These are phyloP conservation scores for Barbatosphaeria neglecta DNA, from an alignment of 495 filamentous ascomycete species.

Conservation along the genomic window DNA sequence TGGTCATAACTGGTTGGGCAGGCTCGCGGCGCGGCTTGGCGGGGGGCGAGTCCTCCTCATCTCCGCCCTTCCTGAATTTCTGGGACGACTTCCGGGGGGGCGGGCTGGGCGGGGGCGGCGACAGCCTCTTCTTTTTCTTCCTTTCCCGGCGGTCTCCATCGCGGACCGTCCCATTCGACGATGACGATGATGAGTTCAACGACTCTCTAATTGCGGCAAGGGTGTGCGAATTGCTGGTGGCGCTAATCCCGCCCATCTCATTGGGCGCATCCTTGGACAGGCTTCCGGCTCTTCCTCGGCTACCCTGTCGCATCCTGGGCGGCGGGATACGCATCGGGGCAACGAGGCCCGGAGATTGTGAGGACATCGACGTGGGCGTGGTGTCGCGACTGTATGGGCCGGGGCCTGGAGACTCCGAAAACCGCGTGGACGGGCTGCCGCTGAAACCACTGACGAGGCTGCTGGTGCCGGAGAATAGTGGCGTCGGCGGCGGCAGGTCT, in stretches of 20 bases:
- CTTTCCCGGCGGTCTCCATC: conserved; percentile 32
- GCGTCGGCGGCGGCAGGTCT: conserved; percentile 55
- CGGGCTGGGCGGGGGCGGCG: conserved; percentile 46
- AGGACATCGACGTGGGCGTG: conserved; percentile 91
- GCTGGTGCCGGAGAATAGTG: conserved; percentile 43
- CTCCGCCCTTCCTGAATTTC: conserved; percentile 33
- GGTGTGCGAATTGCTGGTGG: conserved; percentile 39
- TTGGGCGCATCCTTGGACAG: conserved; percentile 40
- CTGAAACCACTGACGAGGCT: conserved; percentile 47
- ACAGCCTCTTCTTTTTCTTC: conserved; percentile 30
- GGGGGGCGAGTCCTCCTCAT: conserved; percentile 18
- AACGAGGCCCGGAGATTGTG: conserved; percentile 78
- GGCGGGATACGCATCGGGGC: conserved; percentile 44
- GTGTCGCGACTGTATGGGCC: conserved; percentile 75
- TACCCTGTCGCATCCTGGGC: conserved; percentile 49
- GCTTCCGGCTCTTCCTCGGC: conserved; percentile 45
- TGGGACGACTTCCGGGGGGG: conserved; percentile 54
- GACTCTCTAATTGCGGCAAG: conserved; percentile 55
- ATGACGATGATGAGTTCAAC: conserved; percentile 48
- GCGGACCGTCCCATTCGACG: conserved; percentile 44
- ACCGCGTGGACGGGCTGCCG: conserved; percentile 85
- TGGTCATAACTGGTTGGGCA: conserved; percentile 16
- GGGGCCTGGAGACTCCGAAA: conserved; percentile 80
- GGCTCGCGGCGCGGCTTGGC: conserved; percentile 16
- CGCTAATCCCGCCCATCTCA: conserved; percentile 34